These are phyloP conservation scores for Trametes gibbosa DNA, from an alignment of 768 basidiomycete genomes.

Conservation along the genomic window DNA sequence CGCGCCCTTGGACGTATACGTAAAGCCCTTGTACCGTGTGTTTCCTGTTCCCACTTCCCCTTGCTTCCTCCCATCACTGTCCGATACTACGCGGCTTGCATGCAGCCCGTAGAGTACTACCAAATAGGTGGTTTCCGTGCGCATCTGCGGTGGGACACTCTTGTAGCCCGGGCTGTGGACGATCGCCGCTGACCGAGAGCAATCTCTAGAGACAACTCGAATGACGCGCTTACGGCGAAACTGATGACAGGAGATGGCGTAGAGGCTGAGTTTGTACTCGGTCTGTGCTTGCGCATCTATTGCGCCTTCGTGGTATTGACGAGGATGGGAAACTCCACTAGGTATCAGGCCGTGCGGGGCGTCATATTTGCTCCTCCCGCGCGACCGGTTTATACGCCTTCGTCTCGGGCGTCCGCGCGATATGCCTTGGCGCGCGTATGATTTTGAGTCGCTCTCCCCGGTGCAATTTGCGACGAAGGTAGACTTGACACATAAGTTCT, in stretches of 20 bases:
- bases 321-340: neutral
- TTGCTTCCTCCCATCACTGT: neutral
- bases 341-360: slow-evolving; percentile 28
- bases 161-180: neutral
- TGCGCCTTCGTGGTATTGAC: too few relatives aligned
- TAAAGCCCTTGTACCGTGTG: neutral
- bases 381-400: neutral
- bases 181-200: too few relatives aligned
- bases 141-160: slow-evolving; percentile 5
- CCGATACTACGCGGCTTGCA: neutral
- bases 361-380: slow-evolving; percentile 24
- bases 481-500: slow-evolving; percentile 20
- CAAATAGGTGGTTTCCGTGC: slow-evolving; percentile 21
- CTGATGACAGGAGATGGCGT: slow-evolving; percentile 2
- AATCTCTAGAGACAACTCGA: slow-evolving; percentile 6
- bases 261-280: slow-evolving; percentile 15
- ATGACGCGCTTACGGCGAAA: slow-evolving; percentile 5
- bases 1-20: too few relatives aligned
- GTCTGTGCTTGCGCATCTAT: neutral
- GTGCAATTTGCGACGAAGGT: slow-evolving; percentile 18
- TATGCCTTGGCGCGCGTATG: neutral
- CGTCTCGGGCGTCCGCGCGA: slow-evolving; percentile 2
- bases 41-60: neutral
- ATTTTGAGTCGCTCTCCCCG: slow-evolving; percentile 26
- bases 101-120: slow-evolving; percentile 16